phyloP scores from a whole-genome alignment of 305 asterid species.

The Salvia sclarea region DNA sequence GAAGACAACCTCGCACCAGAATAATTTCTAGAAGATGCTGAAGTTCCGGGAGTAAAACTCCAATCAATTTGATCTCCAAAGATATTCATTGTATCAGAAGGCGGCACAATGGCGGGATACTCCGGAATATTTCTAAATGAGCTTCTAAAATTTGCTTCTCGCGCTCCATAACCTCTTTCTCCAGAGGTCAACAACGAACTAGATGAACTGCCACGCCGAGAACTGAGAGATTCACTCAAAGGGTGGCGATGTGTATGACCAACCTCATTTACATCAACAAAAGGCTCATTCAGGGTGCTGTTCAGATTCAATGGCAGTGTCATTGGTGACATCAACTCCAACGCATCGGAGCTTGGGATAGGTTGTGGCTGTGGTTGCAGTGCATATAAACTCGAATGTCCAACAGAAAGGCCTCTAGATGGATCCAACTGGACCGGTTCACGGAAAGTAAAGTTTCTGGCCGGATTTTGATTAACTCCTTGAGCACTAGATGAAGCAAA shows the following conservation, averaged over 20 bases:
- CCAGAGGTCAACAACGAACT: conserved; percentile 41
- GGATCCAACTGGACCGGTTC: conserved; percentile 42
- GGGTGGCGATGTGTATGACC: conserved; percentile 43
- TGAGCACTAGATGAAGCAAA: conserved; percentile 45
- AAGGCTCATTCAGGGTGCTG: conserved; percentile 43
- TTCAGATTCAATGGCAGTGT: conserved; percentile 40
- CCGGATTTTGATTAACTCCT: conserved; percentile 45
- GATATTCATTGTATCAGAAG: conserved; percentile 50
- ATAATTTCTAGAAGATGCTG: conserved; percentile 46
- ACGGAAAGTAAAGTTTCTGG: conserved; percentile 43
- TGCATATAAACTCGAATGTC: conserved; percentile 38
- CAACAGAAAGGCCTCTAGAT: conserved; percentile 38
- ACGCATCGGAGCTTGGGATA: conserved; percentile 33
- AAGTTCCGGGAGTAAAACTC: conserved; percentile 57
- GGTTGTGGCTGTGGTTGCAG: conserved; percentile 32
- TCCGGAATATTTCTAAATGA: conserved; percentile 48
- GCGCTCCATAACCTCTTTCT: conserved; percentile 43
- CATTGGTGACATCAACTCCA: conserved; percentile 44
- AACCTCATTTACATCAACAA: conserved; percentile 41
- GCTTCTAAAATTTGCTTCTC: conserved; percentile 45
- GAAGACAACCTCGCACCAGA: conserved; percentile 44
- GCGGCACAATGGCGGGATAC: conserved; percentile 41
- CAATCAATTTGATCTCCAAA: conserved; percentile 58
- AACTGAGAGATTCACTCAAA: conserved; percentile 49
- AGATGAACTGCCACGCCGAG: conserved; percentile 48